A percentile compares a stretch with the other conserved stretches of the same genome.
Evolutionary conservation across 495 filamentous ascomycete species (phyloP).

Genomic region (Xylaria cubensis): DNA sequence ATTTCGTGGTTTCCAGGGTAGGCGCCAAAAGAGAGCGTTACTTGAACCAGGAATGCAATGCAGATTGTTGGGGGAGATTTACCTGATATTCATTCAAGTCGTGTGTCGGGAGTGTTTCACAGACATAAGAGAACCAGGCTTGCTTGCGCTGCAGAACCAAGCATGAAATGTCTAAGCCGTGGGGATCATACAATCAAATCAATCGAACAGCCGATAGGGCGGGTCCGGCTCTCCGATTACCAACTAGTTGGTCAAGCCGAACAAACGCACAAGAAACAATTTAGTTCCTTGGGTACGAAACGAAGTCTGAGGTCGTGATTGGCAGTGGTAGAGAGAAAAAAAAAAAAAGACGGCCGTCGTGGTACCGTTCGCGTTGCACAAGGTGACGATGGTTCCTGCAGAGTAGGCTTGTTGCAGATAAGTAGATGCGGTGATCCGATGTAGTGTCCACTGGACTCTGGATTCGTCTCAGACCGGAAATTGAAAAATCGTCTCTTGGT

Average conservation of each 20-base stretch:
- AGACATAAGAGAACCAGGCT: constrained; percentile 25
- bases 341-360: neutral
- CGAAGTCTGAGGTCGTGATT: neutral
- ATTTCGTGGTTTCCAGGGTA: constrained; percentile 24
- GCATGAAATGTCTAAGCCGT: constrained; percentile 14
- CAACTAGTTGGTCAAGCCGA: constrained; percentile 9
- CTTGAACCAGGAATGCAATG: constrained; percentile 22
- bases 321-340: constrained; percentile 3
- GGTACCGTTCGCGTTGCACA: constrained; percentile 30
- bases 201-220: neutral
- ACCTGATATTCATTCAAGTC: constrained; percentile 33
- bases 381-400: constrained; percentile 39
- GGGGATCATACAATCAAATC: constrained; percentile 24
- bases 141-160: constrained; percentile 9
- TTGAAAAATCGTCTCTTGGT: constrained; percentile 23
- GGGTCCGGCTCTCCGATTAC: neutral
- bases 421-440: constrained; percentile 36
- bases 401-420: constrained; percentile 37
- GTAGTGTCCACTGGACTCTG: constrained; percentile 28
- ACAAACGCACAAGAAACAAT: constrained; percentile 14
- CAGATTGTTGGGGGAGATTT: constrained; percentile 31
- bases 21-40: constrained; percentile 21
- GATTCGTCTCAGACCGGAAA: constrained; percentile 28
- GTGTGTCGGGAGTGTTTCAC: constrained; percentile 44
- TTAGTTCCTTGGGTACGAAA: neutral